Conservation (phyloP, 495 filamentous ascomycete genomes). For the Diplogelasinospora grovesii region DNA sequence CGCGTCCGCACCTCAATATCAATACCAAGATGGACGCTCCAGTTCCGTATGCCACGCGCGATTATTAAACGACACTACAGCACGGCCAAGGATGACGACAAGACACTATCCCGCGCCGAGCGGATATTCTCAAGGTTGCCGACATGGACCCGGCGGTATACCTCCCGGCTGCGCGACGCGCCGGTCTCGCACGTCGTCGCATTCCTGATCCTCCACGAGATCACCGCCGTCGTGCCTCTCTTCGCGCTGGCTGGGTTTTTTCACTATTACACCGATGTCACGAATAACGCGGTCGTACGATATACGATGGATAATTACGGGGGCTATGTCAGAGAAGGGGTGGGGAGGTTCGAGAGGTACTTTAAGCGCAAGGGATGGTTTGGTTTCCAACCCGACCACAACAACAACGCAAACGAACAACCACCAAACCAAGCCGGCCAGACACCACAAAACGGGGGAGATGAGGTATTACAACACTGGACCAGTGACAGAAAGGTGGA, state of each 20-base stretch:
- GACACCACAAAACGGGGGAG: constrained; percentile 4
- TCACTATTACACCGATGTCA: constrained; percentile 45
- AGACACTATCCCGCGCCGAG: constrained; percentile 42
- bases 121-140: constrained; percentile 56
- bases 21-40: too few relatives aligned
- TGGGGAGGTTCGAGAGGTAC: constrained; percentile 37
- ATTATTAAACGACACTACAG: too few relatives aligned
- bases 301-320: constrained; percentile 34
- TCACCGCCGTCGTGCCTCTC: constrained; percentile 78
- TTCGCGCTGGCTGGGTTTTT: constrained; percentile 68
- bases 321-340: constrained; percentile 36
- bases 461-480: constrained; percentile 19
- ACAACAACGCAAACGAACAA: too few relatives aligned
- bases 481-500: constrained; percentile 19
- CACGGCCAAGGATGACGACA: neutral
- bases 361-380: constrained; percentile 44
- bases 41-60: too few relatives aligned
- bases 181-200: constrained; percentile 77
- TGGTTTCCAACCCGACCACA: too few relatives aligned
- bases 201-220: constrained; percentile 85
- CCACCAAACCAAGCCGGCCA: too few relatives aligned
- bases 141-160: constrained; percentile 53
- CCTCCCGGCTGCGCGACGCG: constrained; percentile 59
- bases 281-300: constrained; percentile 34
- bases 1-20: too few relatives aligned